Conservation (phyloP, 371 early-diverging fungal species). For the Mucor velutinosus region DNA sequence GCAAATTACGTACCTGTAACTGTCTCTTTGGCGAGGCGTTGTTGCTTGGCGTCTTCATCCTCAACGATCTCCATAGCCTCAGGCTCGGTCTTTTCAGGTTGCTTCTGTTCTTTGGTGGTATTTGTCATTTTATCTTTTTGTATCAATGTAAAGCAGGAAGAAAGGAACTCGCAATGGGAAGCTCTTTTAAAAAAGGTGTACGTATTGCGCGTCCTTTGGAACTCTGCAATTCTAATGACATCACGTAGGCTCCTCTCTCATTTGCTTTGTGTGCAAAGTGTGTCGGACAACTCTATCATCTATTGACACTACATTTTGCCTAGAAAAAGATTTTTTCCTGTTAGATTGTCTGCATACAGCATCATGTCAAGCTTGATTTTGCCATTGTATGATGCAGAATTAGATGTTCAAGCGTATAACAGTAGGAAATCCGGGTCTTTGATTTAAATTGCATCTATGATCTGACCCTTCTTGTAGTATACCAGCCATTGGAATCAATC, state of each 20-base stretch:
- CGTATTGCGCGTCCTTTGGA: constrained; percentile 16
- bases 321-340: neutral
- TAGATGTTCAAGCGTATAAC: constrained; percentile 13
- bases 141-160: neutral
- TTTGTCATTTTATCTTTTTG: constrained; percentile 10
- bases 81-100: constrained; percentile 24
- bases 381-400: constrained; percentile 17
- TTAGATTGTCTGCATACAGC: neutral
- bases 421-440: constrained; percentile 8
- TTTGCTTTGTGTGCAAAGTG: neutral
- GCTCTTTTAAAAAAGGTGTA: constrained; percentile 8
- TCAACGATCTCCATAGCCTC: constrained; percentile 51
- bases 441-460: neutral
- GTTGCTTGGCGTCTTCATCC: constrained; percentile 43
- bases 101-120: constrained; percentile 28
- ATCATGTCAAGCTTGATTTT: neutral
- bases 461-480: constrained; percentile 1
- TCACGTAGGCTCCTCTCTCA: neutral
- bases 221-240: neutral
- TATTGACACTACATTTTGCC: neutral
- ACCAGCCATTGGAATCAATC: constrained; percentile 12
- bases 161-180: neutral
- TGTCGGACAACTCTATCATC: neutral
- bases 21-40: constrained; percentile 45
- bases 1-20: constrained; percentile 29